Evolutionary conservation across 2,329 filamentous ascomycete species (phyloP).

Genomic region (Nemania sp.): DNA sequence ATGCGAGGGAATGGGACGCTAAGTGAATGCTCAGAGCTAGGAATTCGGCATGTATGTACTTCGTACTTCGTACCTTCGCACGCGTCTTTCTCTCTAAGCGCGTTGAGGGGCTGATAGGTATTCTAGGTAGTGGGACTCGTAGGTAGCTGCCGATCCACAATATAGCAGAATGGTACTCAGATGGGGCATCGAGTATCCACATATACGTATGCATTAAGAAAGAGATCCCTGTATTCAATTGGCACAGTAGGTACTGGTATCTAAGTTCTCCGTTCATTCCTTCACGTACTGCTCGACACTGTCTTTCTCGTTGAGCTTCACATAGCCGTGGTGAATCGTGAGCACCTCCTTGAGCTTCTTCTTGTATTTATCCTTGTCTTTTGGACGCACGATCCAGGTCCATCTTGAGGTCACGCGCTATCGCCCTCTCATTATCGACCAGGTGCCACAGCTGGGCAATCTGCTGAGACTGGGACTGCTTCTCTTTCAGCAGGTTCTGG

Average conservation of each 20-base stretch:
- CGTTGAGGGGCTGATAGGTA: constrained; percentile 29
- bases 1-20: too few relatives aligned
- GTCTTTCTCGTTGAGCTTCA: constrained; percentile 28
- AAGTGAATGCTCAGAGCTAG: neutral
- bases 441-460: constrained; percentile 93
- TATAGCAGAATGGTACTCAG: too few relatives aligned
- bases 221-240: too few relatives aligned
- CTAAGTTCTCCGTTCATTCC: too few relatives aligned
- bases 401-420: constrained; percentile 92
- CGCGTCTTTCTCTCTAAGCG: constrained; percentile 22
- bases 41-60: too few relatives aligned
- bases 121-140: too few relatives aligned
- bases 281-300: too few relatives aligned
- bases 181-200: too few relatives aligned
- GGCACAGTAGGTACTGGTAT: too few relatives aligned
- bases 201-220: too few relatives aligned
- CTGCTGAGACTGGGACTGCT: constrained; percentile 83
- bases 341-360: constrained; percentile 83
- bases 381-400: constrained; percentile 87
- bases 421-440: constrained; percentile 92
- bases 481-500: constrained; percentile 86
- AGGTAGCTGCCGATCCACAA: too few relatives aligned
- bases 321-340: constrained; percentile 38
- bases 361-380: constrained; percentile 93
- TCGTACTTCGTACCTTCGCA: constrained; percentile 1